phyloP scores from a whole-genome alignment of 1,139 yeast species.

The Entelexis sorbosivorans region DNA sequence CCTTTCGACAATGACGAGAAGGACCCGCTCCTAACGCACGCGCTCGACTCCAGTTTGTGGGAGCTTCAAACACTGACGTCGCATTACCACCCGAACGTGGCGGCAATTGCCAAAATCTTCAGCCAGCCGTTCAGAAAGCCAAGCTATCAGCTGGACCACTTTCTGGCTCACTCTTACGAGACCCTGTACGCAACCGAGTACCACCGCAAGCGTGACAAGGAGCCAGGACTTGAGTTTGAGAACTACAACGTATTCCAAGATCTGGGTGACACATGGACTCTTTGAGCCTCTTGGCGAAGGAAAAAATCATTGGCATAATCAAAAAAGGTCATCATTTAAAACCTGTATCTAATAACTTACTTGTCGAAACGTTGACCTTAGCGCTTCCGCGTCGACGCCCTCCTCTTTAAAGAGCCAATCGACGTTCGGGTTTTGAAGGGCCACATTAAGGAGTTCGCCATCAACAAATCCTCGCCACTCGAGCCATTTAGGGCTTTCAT shows the following conservation, averaged over 20 bases:
- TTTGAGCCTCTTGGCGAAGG: neutral
- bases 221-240: slow-evolving; percentile 75
- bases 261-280: neutral
- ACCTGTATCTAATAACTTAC: neutral
- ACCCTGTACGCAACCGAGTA: slow-evolving; percentile 66
- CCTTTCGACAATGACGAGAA: slow-evolving; percentile 52
- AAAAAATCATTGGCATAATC: neutral
- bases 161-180: slow-evolving; percentile 79
- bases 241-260: slow-evolving; percentile 20
- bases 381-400: neutral
- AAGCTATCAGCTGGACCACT: slow-evolving; percentile 82
- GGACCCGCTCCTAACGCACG: slow-evolving; percentile 71
- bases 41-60: slow-evolving; percentile 83
- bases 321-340: neutral
- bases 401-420: neutral
- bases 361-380: neutral
- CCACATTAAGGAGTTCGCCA: neutral
- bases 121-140: slow-evolving; percentile 84
- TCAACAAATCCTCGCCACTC: slow-evolving; percentile 1
- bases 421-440: neutral
- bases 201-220: slow-evolving; percentile 53
- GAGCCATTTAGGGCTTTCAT: neutral
- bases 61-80: slow-evolving; percentile 68
- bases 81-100: slow-evolving; percentile 95
- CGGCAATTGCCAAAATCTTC: slow-evolving; percentile 79